Base-by-base conservation (phyloP, 2,329 filamentous ascomycete genomes). In the Knufia fluminis region DNA sequence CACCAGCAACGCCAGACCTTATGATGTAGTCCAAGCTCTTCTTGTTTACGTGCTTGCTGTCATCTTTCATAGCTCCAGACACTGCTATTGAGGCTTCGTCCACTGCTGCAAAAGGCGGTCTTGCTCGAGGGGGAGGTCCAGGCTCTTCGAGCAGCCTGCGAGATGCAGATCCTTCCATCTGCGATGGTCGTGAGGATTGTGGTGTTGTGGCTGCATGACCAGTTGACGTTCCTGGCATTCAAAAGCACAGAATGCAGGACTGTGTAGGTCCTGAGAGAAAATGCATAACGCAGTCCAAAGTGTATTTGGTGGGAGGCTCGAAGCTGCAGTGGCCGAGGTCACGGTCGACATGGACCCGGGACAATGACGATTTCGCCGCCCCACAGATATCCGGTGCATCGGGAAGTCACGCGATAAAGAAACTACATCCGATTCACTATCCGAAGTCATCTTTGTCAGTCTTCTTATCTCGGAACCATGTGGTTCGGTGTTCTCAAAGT, bases 1-100 rank as follows among this genome's bases (percentile, higher is more conserved):
- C 92, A 42, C 92, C 92, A 1, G 92, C 91, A 26, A 94, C 70
- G 28, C 86, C 87, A 54, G 85, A 92, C 59, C 86, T 80, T 68
- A 88, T 75, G 38, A 92, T 72, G 68, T 97, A 97, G 59, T 94
- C 86, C 56, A 85, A 71, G 64, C 83, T 92, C 63, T 83, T 80
- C 68, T 82, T 87, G 56, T 85, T 73, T 23, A 78, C 66, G 59
- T 75, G 75, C 56, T 72, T 71, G 54, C 66, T 51, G 20, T 53
- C 52, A 63, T 33, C 49, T 31, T 52, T 52, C 24, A 48, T 56
- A 48, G 50, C 46, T 50, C 51, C 55, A 57, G 70, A 67, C 23
- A 71, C 66, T 50, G 72, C 67, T 59, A 74, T 64, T 59, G 74
- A 68, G 54, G 76, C 72, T 57, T 77, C 69, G 61, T 77, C 74